phyloP scores from a whole-genome alignment of 805 yeast species.

The Vanderwaltozyma polyspora region DNA sequence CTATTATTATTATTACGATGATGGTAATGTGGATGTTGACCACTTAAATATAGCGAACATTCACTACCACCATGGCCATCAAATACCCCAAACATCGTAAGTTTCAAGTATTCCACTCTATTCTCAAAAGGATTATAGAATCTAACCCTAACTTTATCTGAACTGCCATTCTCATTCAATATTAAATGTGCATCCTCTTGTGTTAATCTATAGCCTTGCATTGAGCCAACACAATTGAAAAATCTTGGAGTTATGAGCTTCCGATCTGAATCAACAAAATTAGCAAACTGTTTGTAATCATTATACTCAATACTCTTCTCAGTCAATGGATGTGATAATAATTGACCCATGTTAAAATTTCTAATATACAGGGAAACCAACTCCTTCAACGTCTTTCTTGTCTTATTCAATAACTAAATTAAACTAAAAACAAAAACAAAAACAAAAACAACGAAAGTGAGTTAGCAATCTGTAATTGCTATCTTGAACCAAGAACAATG shows the following conservation, averaged over 20 bases:
- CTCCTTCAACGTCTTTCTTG: neutral
- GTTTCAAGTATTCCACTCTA: slow-evolving; percentile 12
- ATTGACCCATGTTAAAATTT: slow-evolving; percentile 70
- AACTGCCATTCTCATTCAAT: slow-evolving; percentile 32
- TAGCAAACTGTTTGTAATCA: slow-evolving; percentile 18
- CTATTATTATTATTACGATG: neutral
- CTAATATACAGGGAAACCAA: too few relatives aligned
- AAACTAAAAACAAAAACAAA: too few relatives aligned
- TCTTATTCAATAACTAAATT: too few relatives aligned
- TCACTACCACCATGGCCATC: slow-evolving; percentile 77
- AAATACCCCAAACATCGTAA: slow-evolving; percentile 55
- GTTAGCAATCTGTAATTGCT: too few relatives aligned
- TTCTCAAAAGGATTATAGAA: slow-evolving; percentile 24
- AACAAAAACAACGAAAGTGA: too few relatives aligned
- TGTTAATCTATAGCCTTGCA: slow-evolving; percentile 66
- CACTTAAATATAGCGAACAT: slow-evolving; percentile 44
- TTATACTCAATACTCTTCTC: slow-evolving; percentile 47
- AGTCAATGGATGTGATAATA: slow-evolving; percentile 63
- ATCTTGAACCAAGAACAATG: too few relatives aligned
- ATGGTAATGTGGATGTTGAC: slow-evolving; percentile 5
- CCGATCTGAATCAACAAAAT: neutral
- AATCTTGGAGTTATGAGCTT: slow-evolving; percentile 26
- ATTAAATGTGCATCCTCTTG: slow-evolving; percentile 71
- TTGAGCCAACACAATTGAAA: slow-evolving; percentile 54
- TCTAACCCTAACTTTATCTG: slow-evolving; percentile 25